Evolutionary conservation across 2,329 filamentous ascomycete genomes (phyloP).

Genomic region (Drechslerella dactyloides): DNA sequence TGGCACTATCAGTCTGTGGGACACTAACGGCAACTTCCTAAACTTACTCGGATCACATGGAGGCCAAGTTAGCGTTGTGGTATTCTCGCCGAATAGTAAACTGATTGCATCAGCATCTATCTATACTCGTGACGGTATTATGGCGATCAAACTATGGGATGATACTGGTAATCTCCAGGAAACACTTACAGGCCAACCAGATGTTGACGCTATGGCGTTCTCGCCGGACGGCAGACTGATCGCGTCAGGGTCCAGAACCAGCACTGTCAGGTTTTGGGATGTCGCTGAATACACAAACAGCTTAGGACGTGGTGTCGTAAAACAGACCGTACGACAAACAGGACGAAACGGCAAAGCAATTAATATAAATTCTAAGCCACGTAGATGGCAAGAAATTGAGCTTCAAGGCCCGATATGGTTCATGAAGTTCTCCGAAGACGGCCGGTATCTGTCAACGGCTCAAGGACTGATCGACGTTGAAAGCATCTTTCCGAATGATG

Average conservation of each 20-base stretch:
- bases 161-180: constrained; percentile 10
- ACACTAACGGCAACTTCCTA: not conserved
- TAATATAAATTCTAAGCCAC: not conserved
- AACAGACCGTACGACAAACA: too few relatives aligned
- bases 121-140: constrained; percentile 13
- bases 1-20: constrained; percentile 3
- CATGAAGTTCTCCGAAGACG: not conserved
- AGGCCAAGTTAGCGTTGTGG: not conserved
- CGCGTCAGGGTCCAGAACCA: constrained; percentile 91
- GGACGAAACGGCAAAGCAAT: too few relatives aligned
- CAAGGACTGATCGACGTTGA: not conserved
- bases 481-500: not conserved
- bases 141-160: not conserved
- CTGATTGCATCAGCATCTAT: constrained; percentile 1
- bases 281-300: not conserved
- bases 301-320: too few relatives aligned
- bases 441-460: not conserved
- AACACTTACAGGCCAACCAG: not conserved
- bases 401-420: not conserved
- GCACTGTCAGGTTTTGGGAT: constrained; percentile 59
- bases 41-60: constrained; percentile 69
- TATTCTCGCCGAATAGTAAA: constrained; percentile 11
- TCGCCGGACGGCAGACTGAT: constrained; percentile 89
- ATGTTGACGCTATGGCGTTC: constrained; percentile 58
- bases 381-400: not conserved